A percentile compares a stretch with the other conserved stretches of the same genome.
phyloP scores from a whole-genome alignment of 2,329 filamentous ascomycete species.

The Phoma sp. region DNA sequence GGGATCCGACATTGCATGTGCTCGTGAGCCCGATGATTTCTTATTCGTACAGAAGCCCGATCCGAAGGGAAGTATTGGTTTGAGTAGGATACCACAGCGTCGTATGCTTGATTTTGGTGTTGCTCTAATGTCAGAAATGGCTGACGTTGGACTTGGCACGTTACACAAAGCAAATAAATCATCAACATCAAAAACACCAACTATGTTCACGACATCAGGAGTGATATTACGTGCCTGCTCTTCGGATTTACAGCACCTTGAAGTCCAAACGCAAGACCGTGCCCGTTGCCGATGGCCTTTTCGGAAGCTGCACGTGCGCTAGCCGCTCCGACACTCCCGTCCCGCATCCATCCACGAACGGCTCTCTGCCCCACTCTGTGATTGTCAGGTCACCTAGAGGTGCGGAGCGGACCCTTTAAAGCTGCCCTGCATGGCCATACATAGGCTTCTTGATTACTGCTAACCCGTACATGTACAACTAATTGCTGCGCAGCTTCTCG shows the following conservation, averaged over 20 bases:
- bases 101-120: neutral
- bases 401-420: conserved; percentile 14
- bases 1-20: neutral
- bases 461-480: neutral
- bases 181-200: too few species aligned
- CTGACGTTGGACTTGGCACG: neutral
- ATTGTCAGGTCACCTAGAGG: neutral
- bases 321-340: neutral
- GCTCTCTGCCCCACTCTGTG: conserved; percentile 1
- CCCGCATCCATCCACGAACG: conserved; percentile 1
- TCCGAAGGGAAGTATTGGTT: conserved; percentile 4
- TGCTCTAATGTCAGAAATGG: conserved; percentile 1
- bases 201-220: neutral
- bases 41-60: neutral
- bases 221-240: neutral
- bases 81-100: neutral
- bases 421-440: conserved; percentile 12
- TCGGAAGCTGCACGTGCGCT: neutral
- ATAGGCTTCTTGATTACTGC: conserved; percentile 2
- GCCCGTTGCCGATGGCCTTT: neutral
- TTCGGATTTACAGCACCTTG: neutral
- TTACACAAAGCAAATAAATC: too few species aligned
- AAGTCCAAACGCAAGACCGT: neutral
- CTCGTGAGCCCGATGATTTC: conserved; percentile 8
- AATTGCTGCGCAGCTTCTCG: conserved; percentile 6